Base-by-base conservation (phyloP, 1,139 yeast genomes). In the Hemisphaericaspora xylanilytica region DNA sequence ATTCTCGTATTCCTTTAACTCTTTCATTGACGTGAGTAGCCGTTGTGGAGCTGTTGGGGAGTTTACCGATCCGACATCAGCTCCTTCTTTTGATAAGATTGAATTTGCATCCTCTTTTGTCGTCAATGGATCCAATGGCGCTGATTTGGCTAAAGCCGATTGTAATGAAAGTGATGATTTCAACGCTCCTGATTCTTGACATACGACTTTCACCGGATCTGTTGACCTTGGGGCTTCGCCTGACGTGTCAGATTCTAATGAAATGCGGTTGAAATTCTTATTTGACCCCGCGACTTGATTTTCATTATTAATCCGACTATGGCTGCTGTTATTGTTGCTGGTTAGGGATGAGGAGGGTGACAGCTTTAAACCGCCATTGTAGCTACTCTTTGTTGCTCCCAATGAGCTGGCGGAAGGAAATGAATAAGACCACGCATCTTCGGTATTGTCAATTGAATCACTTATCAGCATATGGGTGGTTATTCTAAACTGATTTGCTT, bases 71-170 rank as follows among this genome's bases (percentile, higher is more conserved):
- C 35, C 32, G 28, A 7, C 4, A 11, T 24, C 11, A n/a, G 38
- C 38, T 5, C 43, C 48, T 28, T 70, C 75, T 40, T 57, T 64
- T 11, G 74, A 66, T 6, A 68, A 54, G 15, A 65, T 53, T n/a
- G 72, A 65, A 39, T 50, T 65, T 11, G 75, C 77, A 48, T 79
- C 84, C 32, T 77, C 72, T 38, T 58, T 71, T 0, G 85, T 80
- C 2, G 81, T 76, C 35, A 68, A 73, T 0, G 86, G 85, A 44
- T 73, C 65, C 0, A 85, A 84, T 0, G 84, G 84, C 0, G 70
- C 56, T 3, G 81, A 64, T 48, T 78, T 78, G 32, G 54, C 59
- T 32, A 62, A 39, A 9, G 72, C 66, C 3, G 72, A 62, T 42
- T 65, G 71, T 12, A 70, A 51, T 4, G 67, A 56, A 11, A 52